A percentile compares a stretch with the other conserved stretches of the same genome.
phyloP scores from a whole-genome alignment of 176 grass and related monocot species.

The Eragrostis nindensis region DNA sequence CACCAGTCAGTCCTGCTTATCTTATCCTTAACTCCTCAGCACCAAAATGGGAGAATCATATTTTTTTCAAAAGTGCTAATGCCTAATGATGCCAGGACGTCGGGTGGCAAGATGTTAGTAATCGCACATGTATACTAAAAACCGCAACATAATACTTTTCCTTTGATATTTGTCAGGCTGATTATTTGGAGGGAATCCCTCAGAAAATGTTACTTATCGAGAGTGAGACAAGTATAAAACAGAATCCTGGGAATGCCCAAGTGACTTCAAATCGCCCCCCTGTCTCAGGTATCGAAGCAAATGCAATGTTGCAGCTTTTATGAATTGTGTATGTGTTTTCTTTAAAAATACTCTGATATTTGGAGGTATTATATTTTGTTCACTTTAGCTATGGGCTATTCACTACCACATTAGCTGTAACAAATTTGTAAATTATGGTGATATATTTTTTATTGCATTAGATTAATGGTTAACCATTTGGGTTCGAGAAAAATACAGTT shows the following conservation, averaged over 20 bases:
- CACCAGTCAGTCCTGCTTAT: too few species aligned
- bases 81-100: too few species aligned
- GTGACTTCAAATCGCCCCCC: constrained; percentile 42
- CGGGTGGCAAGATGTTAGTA: not conserved
- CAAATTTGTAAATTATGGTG: not conserved
- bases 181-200: constrained; percentile 75
- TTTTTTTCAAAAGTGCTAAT: too few species aligned
- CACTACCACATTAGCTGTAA: not conserved
- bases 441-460: too few species aligned
- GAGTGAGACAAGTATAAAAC: constrained; percentile 20
- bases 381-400: not conserved
- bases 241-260: constrained; percentile 39
- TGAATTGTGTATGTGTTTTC: too few species aligned
- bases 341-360: not conserved
- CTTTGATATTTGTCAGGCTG: constrained; percentile 52
- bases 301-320: not conserved
- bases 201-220: constrained; percentile 68
- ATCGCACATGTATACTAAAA: not conserved
- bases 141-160: constrained; percentile 16
- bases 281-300: constrained; percentile 47
- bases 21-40: not conserved
- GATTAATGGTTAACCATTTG: too few species aligned
- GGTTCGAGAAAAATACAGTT: too few species aligned
- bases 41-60: not conserved
- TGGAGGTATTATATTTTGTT: not conserved